These are phyloP conservation scores for Claviceps sp. DNA, from an alignment of 2,329 filamentous ascomycete species.

Conservation along the genomic window DNA sequence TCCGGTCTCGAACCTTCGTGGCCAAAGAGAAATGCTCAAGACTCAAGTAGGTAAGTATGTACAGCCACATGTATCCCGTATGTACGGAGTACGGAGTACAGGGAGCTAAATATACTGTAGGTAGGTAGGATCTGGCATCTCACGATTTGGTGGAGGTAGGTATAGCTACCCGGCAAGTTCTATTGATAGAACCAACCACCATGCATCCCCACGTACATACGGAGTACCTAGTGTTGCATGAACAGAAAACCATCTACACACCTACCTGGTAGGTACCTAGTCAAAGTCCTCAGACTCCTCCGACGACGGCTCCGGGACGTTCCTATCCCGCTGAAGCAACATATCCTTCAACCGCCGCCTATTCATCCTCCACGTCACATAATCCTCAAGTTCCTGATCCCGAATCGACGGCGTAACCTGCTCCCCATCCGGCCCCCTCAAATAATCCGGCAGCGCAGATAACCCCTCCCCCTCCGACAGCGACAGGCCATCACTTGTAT, in stretches of 20 bases:
- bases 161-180: too few species aligned
- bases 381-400: constrained; percentile 37
- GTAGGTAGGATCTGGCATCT: too few species aligned
- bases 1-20: too few species aligned
- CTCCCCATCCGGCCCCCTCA: constrained; percentile 36
- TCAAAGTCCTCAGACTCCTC: background rate
- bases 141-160: too few species aligned
- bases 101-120: too few species aligned
- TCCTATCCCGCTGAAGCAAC: constrained; percentile 29
- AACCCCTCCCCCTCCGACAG: background rate
- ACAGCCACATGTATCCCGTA: too few species aligned
- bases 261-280: background rate
- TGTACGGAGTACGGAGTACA: too few species aligned
- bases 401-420: constrained; percentile 46
- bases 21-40: too few species aligned
- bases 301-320: constrained; percentile 20
- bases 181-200: too few species aligned
- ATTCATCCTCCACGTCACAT: constrained; percentile 30
- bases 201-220: too few species aligned
- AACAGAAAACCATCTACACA: background rate
- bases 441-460: constrained; percentile 28
- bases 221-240: too few species aligned
- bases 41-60: too few species aligned
- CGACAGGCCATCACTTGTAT: constrained; percentile 15
- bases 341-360: constrained; percentile 30